Evolutionary conservation across 208 protist genomes (phyloP).

Genomic region (Novymonas esmeraldas): DNA sequence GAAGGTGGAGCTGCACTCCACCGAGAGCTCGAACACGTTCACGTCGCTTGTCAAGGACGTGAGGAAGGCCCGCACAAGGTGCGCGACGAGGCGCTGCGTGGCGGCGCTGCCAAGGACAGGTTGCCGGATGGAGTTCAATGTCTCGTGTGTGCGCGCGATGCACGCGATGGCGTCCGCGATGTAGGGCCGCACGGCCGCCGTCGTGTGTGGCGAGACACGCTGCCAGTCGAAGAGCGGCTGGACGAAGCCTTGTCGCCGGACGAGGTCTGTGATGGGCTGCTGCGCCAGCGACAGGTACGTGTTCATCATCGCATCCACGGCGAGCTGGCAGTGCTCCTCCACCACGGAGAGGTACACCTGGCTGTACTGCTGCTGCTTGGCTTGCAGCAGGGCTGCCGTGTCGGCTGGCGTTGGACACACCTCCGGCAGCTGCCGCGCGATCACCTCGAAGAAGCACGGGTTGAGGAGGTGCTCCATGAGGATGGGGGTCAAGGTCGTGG

Average conservation of each 20-base stretch:
- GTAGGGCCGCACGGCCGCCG: slow-evolving; percentile 80
- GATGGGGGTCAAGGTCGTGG: slow-evolving; percentile 67
- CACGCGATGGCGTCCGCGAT: slow-evolving; percentile 67
- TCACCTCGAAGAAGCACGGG: slow-evolving; percentile 73
- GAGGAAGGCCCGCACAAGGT: slow-evolving; percentile 69
- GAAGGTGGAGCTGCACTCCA: slow-evolving; percentile 78
- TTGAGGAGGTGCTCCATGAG: slow-evolving; percentile 68
- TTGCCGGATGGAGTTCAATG: slow-evolving; percentile 71
- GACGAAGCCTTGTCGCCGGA: slow-evolving; percentile 67
- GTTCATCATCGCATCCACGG: slow-evolving; percentile 78
- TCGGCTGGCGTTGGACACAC: slow-evolving; percentile 24
- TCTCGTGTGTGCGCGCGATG: slow-evolving; percentile 75
- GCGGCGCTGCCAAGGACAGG: slow-evolving; percentile 71
- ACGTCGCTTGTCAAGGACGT: slow-evolving; percentile 65
- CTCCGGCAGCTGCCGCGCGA: slow-evolving; percentile 44
- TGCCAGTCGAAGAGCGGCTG: slow-evolving; percentile 86
- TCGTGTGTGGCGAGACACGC: slow-evolving; percentile 56
- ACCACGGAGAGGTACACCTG: slow-evolving; percentile 61
- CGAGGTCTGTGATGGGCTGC: slow-evolving; percentile 73
- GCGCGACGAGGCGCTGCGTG: slow-evolving; percentile 75
- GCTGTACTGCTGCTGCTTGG: slow-evolving; percentile 47
- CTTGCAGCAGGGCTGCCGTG: slow-evolving; percentile 17
- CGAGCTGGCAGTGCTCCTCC: slow-evolving; percentile 85
- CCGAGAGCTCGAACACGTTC: slow-evolving; percentile 82
- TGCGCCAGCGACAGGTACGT: slow-evolving; percentile 71